Evolutionary conservation across 2,329 filamentous ascomycete genomes (phyloP).

Genomic region (Camptophora hylomeconis): DNA sequence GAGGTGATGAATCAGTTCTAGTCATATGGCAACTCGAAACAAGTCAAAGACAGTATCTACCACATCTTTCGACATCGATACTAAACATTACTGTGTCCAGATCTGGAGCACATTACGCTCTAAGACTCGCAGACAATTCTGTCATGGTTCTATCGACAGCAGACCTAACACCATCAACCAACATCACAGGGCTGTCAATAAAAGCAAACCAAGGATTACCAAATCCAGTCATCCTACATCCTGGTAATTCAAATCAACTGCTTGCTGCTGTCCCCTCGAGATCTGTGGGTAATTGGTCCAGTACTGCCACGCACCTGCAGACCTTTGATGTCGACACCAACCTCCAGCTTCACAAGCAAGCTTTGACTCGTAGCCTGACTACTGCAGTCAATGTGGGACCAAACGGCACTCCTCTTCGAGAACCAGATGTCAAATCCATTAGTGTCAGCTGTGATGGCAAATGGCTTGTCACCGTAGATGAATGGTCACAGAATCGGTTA

Average conservation of each 20-base stretch:
- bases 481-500: slow-evolving; percentile 63
- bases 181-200: slow-evolving; percentile 47
- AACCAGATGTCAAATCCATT: slow-evolving; percentile 65
- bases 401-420: slow-evolving; percentile 56
- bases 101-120: slow-evolving; percentile 63
- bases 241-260: slow-evolving; percentile 48
- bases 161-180: slow-evolving; percentile 72
- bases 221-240: slow-evolving; percentile 42
- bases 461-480: slow-evolving; percentile 86
- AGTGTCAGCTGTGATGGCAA: slow-evolving; percentile 66
- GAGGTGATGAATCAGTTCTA: slow-evolving; percentile 76
- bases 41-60: slow-evolving; percentile 65
- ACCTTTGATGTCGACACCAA: slow-evolving; percentile 73
- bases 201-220: slow-evolving; percentile 12
- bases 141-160: slow-evolving; percentile 80
- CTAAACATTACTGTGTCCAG: slow-evolving; percentile 75
- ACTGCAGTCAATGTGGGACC: slow-evolving; percentile 68
- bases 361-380: slow-evolving; percentile 73
- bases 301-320: slow-evolving; percentile 57
- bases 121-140: slow-evolving; percentile 86
- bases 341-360: slow-evolving; percentile 71
- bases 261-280: slow-evolving; percentile 40
- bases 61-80: slow-evolving; percentile 78
- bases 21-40: slow-evolving; percentile 92
- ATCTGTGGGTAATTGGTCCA: slow-evolving; percentile 21